These are phyloP conservation scores for Aspergillus kassunensis DNA, from an alignment of 495 filamentous ascomycete genomes.

Conservation along the genomic window DNA sequence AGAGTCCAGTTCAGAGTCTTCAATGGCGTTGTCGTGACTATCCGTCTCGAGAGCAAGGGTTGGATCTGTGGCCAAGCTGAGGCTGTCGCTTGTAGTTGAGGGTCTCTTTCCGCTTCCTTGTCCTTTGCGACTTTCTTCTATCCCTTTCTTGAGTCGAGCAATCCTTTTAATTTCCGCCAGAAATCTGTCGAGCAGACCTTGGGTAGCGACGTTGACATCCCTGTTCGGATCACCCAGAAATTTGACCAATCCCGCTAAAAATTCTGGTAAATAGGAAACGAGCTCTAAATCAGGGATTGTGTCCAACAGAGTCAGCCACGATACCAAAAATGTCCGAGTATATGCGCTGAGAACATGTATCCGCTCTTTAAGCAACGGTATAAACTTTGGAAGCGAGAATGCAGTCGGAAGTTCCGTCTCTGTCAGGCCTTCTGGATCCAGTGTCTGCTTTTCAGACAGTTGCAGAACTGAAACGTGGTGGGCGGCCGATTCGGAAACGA, in stretches of 20 bases:
- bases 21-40: conserved; percentile 45
- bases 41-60: conserved; percentile 34
- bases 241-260: conserved; percentile 82
- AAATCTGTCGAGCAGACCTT: conserved; percentile 87
- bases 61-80: conserved; percentile 52
- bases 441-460: conserved; percentile 34
- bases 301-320: conserved; percentile 92
- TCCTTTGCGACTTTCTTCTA: conserved; percentile 76
- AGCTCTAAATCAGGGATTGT: conserved; percentile 97
- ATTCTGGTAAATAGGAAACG: conserved; percentile 86
- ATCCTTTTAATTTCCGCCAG: conserved; percentile 93
- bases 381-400: conserved; percentile 87
- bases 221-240: conserved; percentile 89
- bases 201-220: conserved; percentile 91
- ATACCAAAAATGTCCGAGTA: conserved; percentile 90
- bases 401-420: conserved; percentile 69
- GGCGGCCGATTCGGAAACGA: conserved; percentile 92
- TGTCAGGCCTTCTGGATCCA: conserved; percentile 46
- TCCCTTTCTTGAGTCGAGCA: conserved; percentile 82
- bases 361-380: conserved; percentile 86
- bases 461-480: conserved; percentile 91
- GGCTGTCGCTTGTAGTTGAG: conserved; percentile 61
- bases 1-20: conserved; percentile 57
- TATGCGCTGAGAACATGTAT: conserved; percentile 93
- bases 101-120: conserved; percentile 63